A percentile compares a stretch with the other conserved stretches of the same genome.
Evolutionary conservation across 805 yeast genomes (phyloP).

Genomic region (Sugiyamaella valdiviana): DNA sequence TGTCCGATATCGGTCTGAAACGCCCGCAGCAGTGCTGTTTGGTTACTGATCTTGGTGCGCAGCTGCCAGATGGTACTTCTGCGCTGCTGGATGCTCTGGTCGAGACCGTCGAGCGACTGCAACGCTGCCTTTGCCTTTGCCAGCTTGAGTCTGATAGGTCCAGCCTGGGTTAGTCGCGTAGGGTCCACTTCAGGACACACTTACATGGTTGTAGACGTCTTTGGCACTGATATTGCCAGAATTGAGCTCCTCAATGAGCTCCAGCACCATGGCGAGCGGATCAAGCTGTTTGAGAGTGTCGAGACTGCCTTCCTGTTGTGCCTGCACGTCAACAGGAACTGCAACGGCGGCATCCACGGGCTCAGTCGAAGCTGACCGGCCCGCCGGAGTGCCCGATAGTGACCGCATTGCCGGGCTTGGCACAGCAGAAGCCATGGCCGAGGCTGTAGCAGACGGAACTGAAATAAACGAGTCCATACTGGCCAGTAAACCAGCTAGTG

Average conservation of each 20-base stretch:
- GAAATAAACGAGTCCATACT: not conserved
- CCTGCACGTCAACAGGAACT: not conserved
- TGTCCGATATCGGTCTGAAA: conserved; percentile 8
- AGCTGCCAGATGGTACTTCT: conserved; percentile 26
- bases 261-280: conserved; percentile 24
- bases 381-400: not conserved
- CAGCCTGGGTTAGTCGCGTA: conserved; percentile 17
- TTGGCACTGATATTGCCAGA: conserved; percentile 23
- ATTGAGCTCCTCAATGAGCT: conserved; percentile 19
- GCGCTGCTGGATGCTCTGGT: conserved; percentile 23
- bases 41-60: conserved; percentile 27
- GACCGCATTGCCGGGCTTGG: not conserved
- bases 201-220: conserved; percentile 25
- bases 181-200: not conserved
- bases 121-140: conserved; percentile 20
- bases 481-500: too few species aligned
- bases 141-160: conserved; percentile 24
- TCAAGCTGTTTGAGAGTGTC: conserved; percentile 22
- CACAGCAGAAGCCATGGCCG: not conserved
- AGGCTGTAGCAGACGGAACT: not conserved
- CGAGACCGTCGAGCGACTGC: conserved; percentile 20
- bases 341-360: not conserved
- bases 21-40: conserved; percentile 6
- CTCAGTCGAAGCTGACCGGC: not conserved
- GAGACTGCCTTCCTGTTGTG: conserved; percentile 9